A percentile compares a stretch with the other conserved stretches of the same genome.
Evolutionary conservation across 257 asterid species (phyloP).

Genomic region (Nicotiana paniculata): DNA sequence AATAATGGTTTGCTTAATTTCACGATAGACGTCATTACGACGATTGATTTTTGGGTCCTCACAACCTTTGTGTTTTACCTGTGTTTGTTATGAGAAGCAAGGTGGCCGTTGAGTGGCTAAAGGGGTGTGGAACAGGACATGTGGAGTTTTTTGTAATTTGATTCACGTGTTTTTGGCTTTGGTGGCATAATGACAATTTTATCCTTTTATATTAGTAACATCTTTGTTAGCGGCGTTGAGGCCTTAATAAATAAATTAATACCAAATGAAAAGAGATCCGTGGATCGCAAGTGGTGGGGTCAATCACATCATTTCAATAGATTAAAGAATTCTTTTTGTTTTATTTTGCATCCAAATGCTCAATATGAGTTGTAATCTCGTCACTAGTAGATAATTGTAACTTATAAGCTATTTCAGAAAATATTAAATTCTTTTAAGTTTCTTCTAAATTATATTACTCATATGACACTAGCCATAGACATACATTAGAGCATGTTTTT

Average conservation of each 20-base stretch:
- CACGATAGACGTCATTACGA: too few relatives aligned
- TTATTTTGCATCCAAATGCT: too few relatives aligned
- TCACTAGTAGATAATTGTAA: too few relatives aligned
- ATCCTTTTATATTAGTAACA: constrained; percentile 30
- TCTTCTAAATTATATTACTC: too few relatives aligned
- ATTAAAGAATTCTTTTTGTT: not conserved
- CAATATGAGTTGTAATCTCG: too few relatives aligned
- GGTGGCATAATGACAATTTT: constrained; percentile 32
- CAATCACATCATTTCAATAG: constrained; percentile 11
- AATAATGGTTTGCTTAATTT: too few relatives aligned
- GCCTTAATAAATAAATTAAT: constrained; percentile 27
- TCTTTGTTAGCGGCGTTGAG: constrained; percentile 37
- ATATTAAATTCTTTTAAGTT: too few relatives aligned
- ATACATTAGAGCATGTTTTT: too few relatives aligned
- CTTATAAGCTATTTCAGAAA: too few relatives aligned
- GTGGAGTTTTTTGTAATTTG: constrained; percentile 31
- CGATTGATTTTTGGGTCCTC: too few relatives aligned
- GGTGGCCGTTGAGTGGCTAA: constrained; percentile 24
- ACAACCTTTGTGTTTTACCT: constrained; percentile 49
- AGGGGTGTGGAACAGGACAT: constrained; percentile 16
- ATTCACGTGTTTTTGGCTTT: not conserved
- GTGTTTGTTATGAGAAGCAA: constrained; percentile 44
- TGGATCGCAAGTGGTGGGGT: constrained; percentile 13
- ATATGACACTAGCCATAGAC: too few relatives aligned
- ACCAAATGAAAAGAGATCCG: constrained; percentile 24